Base-by-base conservation (phyloP, 2,329 filamentous ascomycete genomes). In the Parascedosporium putredinis region DNA sequence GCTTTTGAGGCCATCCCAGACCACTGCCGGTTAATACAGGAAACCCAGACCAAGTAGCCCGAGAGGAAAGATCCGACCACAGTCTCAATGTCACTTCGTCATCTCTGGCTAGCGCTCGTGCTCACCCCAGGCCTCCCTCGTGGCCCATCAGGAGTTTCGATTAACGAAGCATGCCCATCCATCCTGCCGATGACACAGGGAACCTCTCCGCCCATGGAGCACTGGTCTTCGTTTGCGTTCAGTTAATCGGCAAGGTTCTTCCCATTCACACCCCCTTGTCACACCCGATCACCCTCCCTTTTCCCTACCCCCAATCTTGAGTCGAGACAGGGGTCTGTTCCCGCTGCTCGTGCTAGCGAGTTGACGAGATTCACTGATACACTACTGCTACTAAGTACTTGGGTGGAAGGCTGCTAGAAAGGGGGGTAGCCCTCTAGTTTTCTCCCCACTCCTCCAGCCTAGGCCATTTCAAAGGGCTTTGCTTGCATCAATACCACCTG, bases 101-200 rank as follows among this genome's bases (percentile, higher is more conserved):
- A 27, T 38, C 46, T 20, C 20, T 25, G 22, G n/a, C 24, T 22
- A 46, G 36, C 34, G 47, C 36, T 43, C 47, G 47, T 49, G 24
- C 36, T 25, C 36, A 31, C 24, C 23, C 20, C n/a, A n/a, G n/a
- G 24, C 25, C 9, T 20, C 22, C 45, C 45, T 27, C 27, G 23
- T 27, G 43, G 43, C 10, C 6, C n/a, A 42, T 38, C 36, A 38
- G 47, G 36, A 38, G 47, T 38, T 43, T 49, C n/a, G 22, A 33
- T 42, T 49, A 31, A 29, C 23, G 47, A 49, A 25, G 47, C 36
- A 42, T 36, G 47, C n/a, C 42, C 22, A 25, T 45, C 23, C 42
- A 23, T 7, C 23, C 23, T 45, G 42, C 25, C 27, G 42, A 49
- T 49, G 47, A 49, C 47, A 49, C 47, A 25, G 47, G 47, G 43